Percentiles rank a stretch among this genome's conserved stretches.
phyloP scores from a whole-genome alignment of 768 basidiomycete species.

The button mushroom (Agaricus bisporus) region DNA sequence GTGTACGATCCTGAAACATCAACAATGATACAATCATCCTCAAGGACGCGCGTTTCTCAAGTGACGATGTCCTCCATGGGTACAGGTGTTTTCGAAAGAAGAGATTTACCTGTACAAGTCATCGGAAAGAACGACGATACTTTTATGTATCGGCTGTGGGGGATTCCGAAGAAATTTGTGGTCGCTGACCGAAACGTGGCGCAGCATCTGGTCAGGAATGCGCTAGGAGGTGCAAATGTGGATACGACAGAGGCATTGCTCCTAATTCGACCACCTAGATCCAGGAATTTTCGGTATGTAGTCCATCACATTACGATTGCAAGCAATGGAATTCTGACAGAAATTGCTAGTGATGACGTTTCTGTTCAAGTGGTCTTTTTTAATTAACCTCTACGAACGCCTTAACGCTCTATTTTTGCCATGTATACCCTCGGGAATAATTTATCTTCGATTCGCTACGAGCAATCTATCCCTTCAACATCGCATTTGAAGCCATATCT shows the following conservation, averaged over 20 bases:
- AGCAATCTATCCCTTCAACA: too few relatives aligned
- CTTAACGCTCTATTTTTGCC: too few relatives aligned
- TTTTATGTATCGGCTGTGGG: constrained; percentile 30
- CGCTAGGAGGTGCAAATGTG: constrained; percentile 43
- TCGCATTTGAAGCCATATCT: too few relatives aligned
- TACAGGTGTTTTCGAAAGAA: constrained; percentile 8
- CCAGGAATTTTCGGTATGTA: constrained; percentile 32
- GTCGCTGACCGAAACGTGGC: constrained; percentile 36
- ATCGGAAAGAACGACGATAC: constrained; percentile 23
- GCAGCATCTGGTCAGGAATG: constrained; percentile 47
- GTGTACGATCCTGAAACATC: constrained; percentile 7
- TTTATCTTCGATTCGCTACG: too few relatives aligned
- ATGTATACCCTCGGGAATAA: too few relatives aligned
- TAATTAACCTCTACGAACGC: constrained; percentile 10
- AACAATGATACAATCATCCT: background rate
- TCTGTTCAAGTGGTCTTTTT: constrained; percentile 22
- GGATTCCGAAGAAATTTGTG: constrained; percentile 33
- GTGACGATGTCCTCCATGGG: background rate
- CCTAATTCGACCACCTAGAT: constrained; percentile 28
- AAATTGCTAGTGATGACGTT: constrained; percentile 19
- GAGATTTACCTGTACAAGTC: constrained; percentile 28
- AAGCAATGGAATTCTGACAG: background rate
- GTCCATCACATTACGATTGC: background rate
- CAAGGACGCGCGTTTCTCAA: background rate
- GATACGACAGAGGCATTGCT: constrained; percentile 36